A percentile compares a stretch with the other conserved stretches of the same genome.
phyloP scores from a whole-genome alignment of 2,329 filamentous ascomycete species.

The Claviceps monticola region DNA sequence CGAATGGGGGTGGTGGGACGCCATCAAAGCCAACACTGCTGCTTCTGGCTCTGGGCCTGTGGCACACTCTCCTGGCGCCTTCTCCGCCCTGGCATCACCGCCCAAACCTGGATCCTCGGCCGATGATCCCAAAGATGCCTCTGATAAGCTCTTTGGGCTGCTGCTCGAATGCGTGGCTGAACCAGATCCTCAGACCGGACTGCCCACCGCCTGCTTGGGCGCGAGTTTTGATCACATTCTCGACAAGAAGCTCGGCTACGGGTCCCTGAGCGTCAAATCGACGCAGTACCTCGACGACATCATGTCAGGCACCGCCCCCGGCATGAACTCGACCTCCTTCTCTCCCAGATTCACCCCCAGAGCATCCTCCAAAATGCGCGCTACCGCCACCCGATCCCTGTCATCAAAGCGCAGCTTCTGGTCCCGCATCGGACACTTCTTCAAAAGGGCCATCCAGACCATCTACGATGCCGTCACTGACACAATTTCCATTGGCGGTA shows the following conservation, averaged over 20 bases:
- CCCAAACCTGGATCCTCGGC: neutral
- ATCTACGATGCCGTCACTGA: conserved; percentile 2
- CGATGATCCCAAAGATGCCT: neutral
- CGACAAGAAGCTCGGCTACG: conserved; percentile 2
- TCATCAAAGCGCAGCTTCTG: conserved; percentile 4
- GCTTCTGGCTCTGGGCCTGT: neutral
- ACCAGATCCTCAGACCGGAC: neutral
- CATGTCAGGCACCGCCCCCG: neutral
- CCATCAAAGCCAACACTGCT: neutral
- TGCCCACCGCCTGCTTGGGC: conserved; percentile 5
- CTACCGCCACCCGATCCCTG: neutral
- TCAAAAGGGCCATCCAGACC: neutral
- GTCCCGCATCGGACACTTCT: neutral
- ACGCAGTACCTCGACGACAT: conserved; percentile 6
- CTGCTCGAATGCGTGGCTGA: neutral
- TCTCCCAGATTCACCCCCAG: neutral
- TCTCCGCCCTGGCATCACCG: neutral
- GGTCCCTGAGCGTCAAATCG: conserved; percentile 5
- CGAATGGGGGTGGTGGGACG: conserved; percentile 14
- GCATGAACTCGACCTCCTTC: neutral
- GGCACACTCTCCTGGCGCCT: neutral
- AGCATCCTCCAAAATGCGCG: neutral
- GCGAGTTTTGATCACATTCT: conserved; percentile 4
- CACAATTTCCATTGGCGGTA: conserved; percentile 5
- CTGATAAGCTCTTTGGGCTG: neutral